Conservation (phyloP, 495 filamentous ascomycete species). For the Neurospora africana region DNA sequence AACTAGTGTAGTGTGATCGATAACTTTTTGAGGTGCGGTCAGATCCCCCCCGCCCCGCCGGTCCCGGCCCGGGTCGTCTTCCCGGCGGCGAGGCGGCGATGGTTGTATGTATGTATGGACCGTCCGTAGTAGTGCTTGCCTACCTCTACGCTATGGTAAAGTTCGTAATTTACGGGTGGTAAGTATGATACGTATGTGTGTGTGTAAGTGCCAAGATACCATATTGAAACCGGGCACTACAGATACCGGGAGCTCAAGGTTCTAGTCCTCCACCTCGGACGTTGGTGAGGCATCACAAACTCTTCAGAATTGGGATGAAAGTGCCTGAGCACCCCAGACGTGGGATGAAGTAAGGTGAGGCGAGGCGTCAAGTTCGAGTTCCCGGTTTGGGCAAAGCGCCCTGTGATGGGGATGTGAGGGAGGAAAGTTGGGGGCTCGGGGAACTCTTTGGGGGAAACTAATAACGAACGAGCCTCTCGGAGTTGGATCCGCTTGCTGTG, state of each 20-base stretch:
- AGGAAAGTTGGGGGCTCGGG: not conserved
- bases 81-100: not conserved
- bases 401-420: not conserved
- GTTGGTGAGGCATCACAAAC: not conserved
- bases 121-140: not conserved
- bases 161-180: not conserved
- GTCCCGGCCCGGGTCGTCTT: not conserved
- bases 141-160: not conserved
- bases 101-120: too few species aligned
- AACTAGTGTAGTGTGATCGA: too few species aligned
- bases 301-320: not conserved
- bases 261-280: not conserved
- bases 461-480: not conserved
- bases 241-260: not conserved
- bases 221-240: not conserved
- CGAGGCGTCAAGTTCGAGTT: not conserved
- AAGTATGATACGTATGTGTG: not conserved
- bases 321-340: not conserved
- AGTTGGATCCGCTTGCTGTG: not conserved
- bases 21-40: not conserved
- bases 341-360: too few species aligned
- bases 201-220: not conserved
- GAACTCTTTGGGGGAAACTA: not conserved
- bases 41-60: not conserved
- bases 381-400: not conserved